Evolutionary conservation across 148 eudicot genomes (phyloP).

Genomic region (Limonium bicolor): DNA sequence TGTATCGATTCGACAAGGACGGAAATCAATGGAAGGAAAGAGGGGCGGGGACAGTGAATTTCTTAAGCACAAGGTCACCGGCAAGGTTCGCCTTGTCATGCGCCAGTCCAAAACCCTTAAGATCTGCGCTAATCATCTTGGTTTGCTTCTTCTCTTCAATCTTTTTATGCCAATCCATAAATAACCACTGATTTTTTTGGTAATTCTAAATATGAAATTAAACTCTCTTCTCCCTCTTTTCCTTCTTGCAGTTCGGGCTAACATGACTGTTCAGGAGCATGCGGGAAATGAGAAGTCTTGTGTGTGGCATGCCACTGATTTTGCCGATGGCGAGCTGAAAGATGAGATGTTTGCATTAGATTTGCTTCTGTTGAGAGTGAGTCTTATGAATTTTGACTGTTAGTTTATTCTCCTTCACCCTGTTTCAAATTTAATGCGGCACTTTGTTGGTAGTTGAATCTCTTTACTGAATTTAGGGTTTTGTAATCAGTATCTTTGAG

Average conservation of each 20-base stretch:
- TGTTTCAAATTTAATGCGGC: not conserved
- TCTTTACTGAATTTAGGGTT: not conserved
- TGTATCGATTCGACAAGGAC: conserved; percentile 84
- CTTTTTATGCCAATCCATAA: not conserved
- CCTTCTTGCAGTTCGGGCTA: conserved; percentile 31
- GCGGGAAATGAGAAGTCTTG: conserved; percentile 93
- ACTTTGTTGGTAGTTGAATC: not conserved
- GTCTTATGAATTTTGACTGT: conserved; percentile 9
- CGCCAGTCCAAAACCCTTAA: conserved; percentile 80
- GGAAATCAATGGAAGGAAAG: conserved; percentile 96
- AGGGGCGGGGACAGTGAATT: conserved; percentile 74
- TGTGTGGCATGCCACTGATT: conserved; percentile 93
- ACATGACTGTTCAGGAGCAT: conserved; percentile 84
- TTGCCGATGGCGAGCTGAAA: conserved; percentile 81
- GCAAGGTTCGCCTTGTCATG: conserved; percentile 79
- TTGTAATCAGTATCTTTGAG: not conserved
- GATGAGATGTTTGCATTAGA: conserved; percentile 71
- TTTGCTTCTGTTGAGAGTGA: conserved; percentile 64
- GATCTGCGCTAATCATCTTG: conserved; percentile 90
- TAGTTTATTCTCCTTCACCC: not conserved
- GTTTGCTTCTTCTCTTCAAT: conserved; percentile 12
- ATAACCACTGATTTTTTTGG: not conserved
- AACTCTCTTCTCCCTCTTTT: not conserved
- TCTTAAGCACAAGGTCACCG: conserved; percentile 70
- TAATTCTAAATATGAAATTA: not conserved